Base-by-base conservation (phyloP, 2,329 filamentous ascomycete species). In the Fusarium cyanostomum region DNA sequence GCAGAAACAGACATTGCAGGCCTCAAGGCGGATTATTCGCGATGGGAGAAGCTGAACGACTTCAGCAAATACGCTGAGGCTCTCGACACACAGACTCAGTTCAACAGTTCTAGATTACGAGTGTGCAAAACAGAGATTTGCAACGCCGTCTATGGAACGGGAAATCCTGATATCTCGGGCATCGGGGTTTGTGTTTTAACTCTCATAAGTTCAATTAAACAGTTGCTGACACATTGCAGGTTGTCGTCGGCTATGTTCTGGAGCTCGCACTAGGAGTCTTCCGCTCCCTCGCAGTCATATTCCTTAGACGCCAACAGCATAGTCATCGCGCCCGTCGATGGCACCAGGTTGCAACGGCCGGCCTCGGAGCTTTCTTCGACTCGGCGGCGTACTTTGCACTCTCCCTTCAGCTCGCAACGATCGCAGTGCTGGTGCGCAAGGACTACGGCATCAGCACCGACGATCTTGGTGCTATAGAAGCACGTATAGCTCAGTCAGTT, bases 381-480 rank as follows among this genome's bases (percentile, higher is more conserved):
- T 69, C 67, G 5, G 62, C 52, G 4, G 58, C 52, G 21, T 70
- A 70, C 43, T 72, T 72, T 37, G 54, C 64, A 5, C 49, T 69
- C 10, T 43, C 68, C 2, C 30, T 69, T 4, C 62, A 70, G 41
- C 39, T 70, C 4, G 68, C 71, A 15, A 56, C 61, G 0, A 66
- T 71, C 6, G 33, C 56, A 9, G 48, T 68, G 8, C 60, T 72
- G 3, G 52, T 62, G 2, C 62, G 58, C 5, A 69, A 72, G 18
- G 67, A 72, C 58, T 69, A 63, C 30, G 65, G 65, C 7, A 63
- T 72, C 26, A 64, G 58, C 18, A 66, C 60, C 2, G 31, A 27
- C 2, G 63, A 67, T 16, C 34, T 72, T 10, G 64, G 69, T 2
- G 66, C 70, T 2, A 62, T 68, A 6, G 70, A 72, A 18, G 55